Percentiles rank a stretch among this genome's conserved stretches.
Conservation (phyloP, 176 grass and related monocot species). For the Tillandsia leiboldiana region DNA sequence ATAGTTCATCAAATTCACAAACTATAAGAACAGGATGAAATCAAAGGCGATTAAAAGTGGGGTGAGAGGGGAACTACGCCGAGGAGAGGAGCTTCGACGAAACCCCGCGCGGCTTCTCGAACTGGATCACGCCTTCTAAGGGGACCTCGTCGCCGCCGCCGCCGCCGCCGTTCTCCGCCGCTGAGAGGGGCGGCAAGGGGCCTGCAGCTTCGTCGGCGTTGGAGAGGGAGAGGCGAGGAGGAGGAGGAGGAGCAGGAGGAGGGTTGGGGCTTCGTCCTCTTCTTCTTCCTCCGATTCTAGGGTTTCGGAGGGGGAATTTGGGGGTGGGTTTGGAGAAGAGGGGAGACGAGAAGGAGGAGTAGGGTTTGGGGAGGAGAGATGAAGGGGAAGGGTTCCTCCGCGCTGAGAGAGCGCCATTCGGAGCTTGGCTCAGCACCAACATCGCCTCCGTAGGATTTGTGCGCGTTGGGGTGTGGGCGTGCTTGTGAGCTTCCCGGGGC, state of each 20-base stretch:
- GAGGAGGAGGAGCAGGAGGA: constrained; percentile 13
- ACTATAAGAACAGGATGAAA: not conserved
- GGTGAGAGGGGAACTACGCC: constrained; percentile 31
- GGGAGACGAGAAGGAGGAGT: constrained; percentile 17
- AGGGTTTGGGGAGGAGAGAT: constrained; percentile 18
- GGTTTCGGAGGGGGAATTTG: constrained; percentile 6
- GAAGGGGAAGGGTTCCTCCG: constrained; percentile 33
- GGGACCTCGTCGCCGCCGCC: constrained; percentile 49
- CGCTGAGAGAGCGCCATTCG: constrained; percentile 69
- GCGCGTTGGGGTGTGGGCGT: too few relatives aligned
- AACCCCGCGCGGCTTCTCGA: constrained; percentile 38
- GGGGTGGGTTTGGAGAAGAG: constrained; percentile 38
- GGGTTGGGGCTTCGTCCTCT: not conserved
- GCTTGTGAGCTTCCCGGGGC: too few relatives aligned
- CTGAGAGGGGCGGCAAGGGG: constrained; percentile 6
- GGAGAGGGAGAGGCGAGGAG: constrained; percentile 23
- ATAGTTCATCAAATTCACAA: not conserved
- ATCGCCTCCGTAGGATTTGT: constrained; percentile 20
- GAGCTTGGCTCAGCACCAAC: constrained; percentile 72
- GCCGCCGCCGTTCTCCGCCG: constrained; percentile 14
- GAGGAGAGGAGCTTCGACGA: constrained; percentile 62
- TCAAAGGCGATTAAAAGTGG: not conserved
- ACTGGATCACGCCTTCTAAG: constrained; percentile 75
- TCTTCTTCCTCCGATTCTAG: not conserved
- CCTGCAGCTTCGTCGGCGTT: constrained; percentile 13